Base-by-base conservation (phyloP, 768 basidiomycete genomes). In the Agaricus blazei region DNA sequence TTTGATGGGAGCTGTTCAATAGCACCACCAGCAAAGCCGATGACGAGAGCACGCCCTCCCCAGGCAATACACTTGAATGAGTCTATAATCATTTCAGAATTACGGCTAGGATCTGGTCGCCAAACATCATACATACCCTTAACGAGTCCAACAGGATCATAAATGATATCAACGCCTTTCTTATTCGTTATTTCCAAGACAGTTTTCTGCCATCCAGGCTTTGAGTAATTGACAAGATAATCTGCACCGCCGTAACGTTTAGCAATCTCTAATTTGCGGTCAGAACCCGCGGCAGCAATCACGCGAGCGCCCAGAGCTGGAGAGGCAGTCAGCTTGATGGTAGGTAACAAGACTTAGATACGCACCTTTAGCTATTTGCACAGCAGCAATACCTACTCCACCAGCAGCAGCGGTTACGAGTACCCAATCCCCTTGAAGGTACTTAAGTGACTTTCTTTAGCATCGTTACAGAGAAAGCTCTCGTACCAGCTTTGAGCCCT, bases 361-460 rank as follows among this genome's bases (percentile, higher is more conserved):
- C 19, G 40, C 34, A 90, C 92, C 85, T 80, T 97, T 97, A 23
- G 93, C 95, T 52, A 98, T 78, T 66, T 98, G 96, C 15, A 94
- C 84, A 6, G 96, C 95, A 5, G 87, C 85, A 49, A 96, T 84
- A 0, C 95, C 95, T 4, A 98, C 94, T 11, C 94, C 96, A 3
- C 96, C 96, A 1, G 95, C 96, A n/a, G 91, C 90, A 6, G 94
- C 96, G 48, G 93, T 92, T 3, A 98, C 86, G 2, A 99, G 82
- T 3, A 97, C 82, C 82, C 88, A 93, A 72, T 98, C 96, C 23
- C 89, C 90, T 89, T 7, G 34, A 41, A 41, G 46, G n/a, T 9
- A 19, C 50, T 23, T 51, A 27, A 19, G 1, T 19, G 9, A 1
- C 3, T 9, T 6, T 11, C 24, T 27, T 29, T 28, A 3, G 3